A percentile compares a stretch with the other conserved stretches of the same genome.
Conservation (phyloP, 73 alveolate species). For the Paramecium tetraurelia region DNA sequence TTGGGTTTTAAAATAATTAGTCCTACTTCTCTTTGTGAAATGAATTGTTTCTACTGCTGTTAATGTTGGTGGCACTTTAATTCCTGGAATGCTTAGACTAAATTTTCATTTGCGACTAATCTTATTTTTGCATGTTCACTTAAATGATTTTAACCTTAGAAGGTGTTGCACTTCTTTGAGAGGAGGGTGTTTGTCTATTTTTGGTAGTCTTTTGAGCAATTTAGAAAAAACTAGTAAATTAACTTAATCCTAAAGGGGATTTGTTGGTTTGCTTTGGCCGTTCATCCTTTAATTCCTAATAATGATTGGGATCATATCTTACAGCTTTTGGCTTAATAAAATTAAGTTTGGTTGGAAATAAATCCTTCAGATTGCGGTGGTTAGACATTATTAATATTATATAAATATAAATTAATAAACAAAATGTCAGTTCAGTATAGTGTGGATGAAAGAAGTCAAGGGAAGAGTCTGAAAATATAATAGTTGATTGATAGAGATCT, state of each 20-base stretch:
- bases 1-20: background rate
- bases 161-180: slow-evolving; percentile 14
- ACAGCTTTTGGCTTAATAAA: background rate
- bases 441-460: too few relatives aligned
- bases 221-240: background rate
- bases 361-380: slow-evolving; percentile 41
- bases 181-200: background rate
- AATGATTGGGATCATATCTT: background rate
- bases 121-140: background rate
- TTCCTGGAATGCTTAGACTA: background rate
- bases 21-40: background rate
- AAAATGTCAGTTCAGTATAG: background rate
- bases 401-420: background rate
- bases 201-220: background rate
- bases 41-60: slow-evolving; percentile 19
- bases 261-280: background rate
- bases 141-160: background rate
- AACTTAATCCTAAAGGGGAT: background rate
- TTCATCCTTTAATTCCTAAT: background rate
- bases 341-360: background rate
- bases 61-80: background rate
- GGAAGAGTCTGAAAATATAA: too few relatives aligned
- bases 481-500: background rate
- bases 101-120: background rate
- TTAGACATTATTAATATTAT: slow-evolving; percentile 23